Evolutionary conservation across 2,329 filamentous ascomycete species (phyloP), one percentile per base, ranked within the genome.

Genomic region (Didymella exigua): DNA sequence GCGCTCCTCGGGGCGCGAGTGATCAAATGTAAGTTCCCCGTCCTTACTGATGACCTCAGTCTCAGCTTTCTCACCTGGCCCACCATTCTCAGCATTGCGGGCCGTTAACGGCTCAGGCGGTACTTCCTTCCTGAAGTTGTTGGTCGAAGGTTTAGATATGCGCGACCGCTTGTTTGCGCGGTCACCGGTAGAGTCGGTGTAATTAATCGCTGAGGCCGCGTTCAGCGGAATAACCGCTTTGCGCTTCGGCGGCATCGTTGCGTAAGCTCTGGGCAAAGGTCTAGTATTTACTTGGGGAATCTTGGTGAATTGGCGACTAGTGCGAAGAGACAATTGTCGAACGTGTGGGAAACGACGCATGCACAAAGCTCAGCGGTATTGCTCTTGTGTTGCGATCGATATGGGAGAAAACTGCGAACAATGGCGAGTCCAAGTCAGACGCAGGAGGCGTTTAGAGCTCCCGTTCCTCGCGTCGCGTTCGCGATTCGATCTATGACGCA

Each of bases 101-200:
- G 63, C 60, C 4, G 56, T 60, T 2, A 40, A 40, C 24, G 57
- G 34, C 8, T 42, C 37, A 1, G 52, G 51, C 8, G 58, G 44
- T 4, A 55, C 38, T 10, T 34, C 40, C 14, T 66, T 66, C n/a
- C 58, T 56, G 36, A 63, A 62, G n/a, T 64, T 57, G 56, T 73
- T 72, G 2, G 59, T 52, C 0, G 56, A 27, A 3, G 73, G 69
- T 30, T 68, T 67, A 3, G 74, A 71, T 18, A 61, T 43, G 21
- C 68, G 65, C 10, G 74, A 76, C 16, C 75, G 74, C 47, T 76
- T 74, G 62, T 76, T 76, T 30, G 73, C 63, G 14, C 68, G 66
- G 24, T 49, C 59, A 38, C 73, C 74, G 5, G 67, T 55, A 10
- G 56, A 45, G 49, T 76, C 73, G n/a, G 73, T 69, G 57, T 76